Evolutionary conservation across 2,329 filamentous ascomycete species (phyloP).

Genomic region (Sporothrix pseudoabietina): DNA sequence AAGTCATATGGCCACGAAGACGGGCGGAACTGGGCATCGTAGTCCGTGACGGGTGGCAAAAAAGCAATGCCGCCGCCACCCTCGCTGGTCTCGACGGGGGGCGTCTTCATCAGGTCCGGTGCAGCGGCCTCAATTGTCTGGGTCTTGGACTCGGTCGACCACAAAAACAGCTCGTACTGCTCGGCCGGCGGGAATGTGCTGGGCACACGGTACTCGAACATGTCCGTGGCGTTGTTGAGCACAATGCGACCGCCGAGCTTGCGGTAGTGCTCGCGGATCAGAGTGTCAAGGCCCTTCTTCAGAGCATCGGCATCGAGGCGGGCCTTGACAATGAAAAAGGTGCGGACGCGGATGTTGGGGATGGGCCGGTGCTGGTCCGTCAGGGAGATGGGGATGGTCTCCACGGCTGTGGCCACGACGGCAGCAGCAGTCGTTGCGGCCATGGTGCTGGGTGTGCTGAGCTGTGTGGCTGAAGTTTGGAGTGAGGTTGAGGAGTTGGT

Average conservation of each 20-base stretch:
- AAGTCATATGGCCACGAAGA: constrained; percentile 19
- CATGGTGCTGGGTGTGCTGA: neutral
- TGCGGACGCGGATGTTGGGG: constrained; percentile 25
- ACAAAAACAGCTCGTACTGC: constrained; percentile 16
- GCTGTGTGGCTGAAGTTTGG: neutral
- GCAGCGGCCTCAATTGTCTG: neutral
- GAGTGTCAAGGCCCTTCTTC: constrained; percentile 16
- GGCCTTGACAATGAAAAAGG: constrained; percentile 22
- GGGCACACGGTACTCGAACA: constrained; percentile 23
- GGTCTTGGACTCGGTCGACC: constrained; percentile 11
- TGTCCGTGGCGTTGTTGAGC: neutral
- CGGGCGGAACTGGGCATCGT: constrained; percentile 19
- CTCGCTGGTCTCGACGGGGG: neutral
- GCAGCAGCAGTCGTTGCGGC: neutral
- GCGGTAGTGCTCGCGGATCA: constrained; percentile 29
- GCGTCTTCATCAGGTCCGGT: constrained; percentile 2
- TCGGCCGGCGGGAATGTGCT: neutral
- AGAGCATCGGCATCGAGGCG: constrained; percentile 22
- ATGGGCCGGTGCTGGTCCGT: constrained; percentile 12
- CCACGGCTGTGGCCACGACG: neutral
- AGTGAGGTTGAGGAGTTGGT: neutral
- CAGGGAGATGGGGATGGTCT: neutral
- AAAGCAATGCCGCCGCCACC: constrained; percentile 14
- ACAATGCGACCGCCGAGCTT: constrained; percentile 26
- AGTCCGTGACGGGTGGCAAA: neutral